Conservation (phyloP, 2,329 filamentous ascomycete genomes). For the Diaporthe sp. region DNA sequence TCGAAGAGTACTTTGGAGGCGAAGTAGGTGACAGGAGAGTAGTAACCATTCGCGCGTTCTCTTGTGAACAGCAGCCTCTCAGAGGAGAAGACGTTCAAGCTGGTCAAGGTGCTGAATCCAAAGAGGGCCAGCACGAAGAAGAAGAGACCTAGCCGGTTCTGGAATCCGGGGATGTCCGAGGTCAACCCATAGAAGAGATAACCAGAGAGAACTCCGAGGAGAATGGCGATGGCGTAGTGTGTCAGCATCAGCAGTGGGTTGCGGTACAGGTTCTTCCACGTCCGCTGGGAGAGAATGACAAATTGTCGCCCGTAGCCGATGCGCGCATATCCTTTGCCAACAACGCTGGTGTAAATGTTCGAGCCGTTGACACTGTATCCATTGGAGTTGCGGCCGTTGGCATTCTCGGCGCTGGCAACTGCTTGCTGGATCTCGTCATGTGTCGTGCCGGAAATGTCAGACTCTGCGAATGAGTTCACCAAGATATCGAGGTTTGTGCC, state of each 20-base stretch:
- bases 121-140: conserved; percentile 97
- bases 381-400: conserved; percentile 76
- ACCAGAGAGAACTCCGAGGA: conserved; percentile 93
- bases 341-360: conserved; percentile 68
- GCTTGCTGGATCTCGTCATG: conserved; percentile 84
- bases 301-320: conserved; percentile 88
- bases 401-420: conserved; percentile 72
- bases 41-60: conserved; percentile 97
- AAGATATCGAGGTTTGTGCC: conserved; percentile 87
- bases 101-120: conserved; percentile 96
- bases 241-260: conserved; percentile 99
- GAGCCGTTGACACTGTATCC: conserved; percentile 61
- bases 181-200: conserved; percentile 97
- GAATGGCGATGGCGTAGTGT: conserved; percentile 96
- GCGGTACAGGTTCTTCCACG: conserved; percentile 97
- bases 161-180: conserved; percentile 96
- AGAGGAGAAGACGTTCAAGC: conserved; percentile 91
- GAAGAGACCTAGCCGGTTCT: conserved; percentile 96
- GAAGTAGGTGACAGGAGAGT: conserved; percentile 94
- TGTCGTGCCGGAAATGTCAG: conserved; percentile 81
- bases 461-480: conserved; percentile 81
- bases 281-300: conserved; percentile 87
- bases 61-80: conserved; percentile 93
- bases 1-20: conserved; percentile 98
- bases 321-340: conserved; percentile 86